Evolutionary conservation across 495 filamentous ascomycete species (phyloP).

Genomic region (Penicillium psychrofluorescens): DNA sequence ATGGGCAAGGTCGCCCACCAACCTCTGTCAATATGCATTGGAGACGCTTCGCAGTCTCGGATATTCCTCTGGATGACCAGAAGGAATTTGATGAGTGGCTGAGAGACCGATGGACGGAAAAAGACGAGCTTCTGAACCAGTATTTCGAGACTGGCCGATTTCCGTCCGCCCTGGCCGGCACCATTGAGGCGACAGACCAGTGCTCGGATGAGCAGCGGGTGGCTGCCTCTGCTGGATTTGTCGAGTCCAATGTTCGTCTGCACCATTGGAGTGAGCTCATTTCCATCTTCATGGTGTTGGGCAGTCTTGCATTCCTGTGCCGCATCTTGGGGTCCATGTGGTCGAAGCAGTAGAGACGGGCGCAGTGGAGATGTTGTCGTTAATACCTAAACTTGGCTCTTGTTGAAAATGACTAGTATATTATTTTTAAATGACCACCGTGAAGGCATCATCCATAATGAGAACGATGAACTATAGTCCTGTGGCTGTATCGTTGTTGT

Average conservation of each 20-base stretch:
- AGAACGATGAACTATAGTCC: neutral
- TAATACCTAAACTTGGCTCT: no score
- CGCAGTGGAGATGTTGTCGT: no score
- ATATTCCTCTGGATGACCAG: slow-evolving; percentile 53
- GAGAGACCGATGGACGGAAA: slow-evolving; percentile 52
- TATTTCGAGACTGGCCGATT: slow-evolving; percentile 54
- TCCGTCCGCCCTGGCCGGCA: slow-evolving; percentile 47
- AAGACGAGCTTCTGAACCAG: slow-evolving; percentile 52
- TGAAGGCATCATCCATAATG: no score
- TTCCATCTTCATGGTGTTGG: slow-evolving; percentile 48
- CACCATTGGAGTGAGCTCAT: slow-evolving; percentile 46
- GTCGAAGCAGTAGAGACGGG: no score
- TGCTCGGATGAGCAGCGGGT: slow-evolving; percentile 23
- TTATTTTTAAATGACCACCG: no score
- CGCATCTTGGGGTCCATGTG: slow-evolving; percentile 3
- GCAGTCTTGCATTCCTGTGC: slow-evolving; percentile 22
- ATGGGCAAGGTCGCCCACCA: slow-evolving; percentile 57
- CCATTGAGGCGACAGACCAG: slow-evolving; percentile 26
- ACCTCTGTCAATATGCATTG: slow-evolving; percentile 68
- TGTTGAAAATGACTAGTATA: no score
- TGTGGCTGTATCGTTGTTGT: no score
- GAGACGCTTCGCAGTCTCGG: slow-evolving; percentile 50
- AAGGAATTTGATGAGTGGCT: slow-evolving; percentile 54
- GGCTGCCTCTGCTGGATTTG: slow-evolving; percentile 41
- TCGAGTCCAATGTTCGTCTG: slow-evolving; percentile 51